A percentile compares a stretch with the other conserved stretches of the same genome.
Conservation (phyloP, 176 grass and related monocot genomes). For the Themeda triandra region DNA sequence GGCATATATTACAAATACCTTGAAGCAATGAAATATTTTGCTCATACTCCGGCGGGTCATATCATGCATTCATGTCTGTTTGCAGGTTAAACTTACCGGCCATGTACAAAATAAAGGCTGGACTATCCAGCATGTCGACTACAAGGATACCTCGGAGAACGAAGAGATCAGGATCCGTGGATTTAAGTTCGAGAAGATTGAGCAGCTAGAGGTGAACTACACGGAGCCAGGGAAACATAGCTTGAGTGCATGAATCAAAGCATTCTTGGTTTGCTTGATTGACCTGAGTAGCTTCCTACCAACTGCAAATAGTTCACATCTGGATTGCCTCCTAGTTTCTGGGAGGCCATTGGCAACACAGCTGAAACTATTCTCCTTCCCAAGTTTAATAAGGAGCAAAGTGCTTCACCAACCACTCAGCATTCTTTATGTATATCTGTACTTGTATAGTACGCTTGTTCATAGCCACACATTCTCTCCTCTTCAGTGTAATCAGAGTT, state of each 20-base stretch:
- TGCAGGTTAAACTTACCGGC: slow-evolving; percentile 64
- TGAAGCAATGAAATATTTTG: too few relatives aligned
- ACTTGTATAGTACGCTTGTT: neutral
- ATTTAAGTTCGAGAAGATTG: slow-evolving; percentile 74
- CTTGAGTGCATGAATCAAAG: slow-evolving; percentile 29
- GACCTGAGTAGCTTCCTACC: slow-evolving; percentile 6
- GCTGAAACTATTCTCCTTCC: neutral
- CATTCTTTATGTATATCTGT: slow-evolving; percentile 6
- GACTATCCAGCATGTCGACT: slow-evolving; percentile 54
- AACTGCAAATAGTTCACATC: neutral
- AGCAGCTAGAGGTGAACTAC: slow-evolving; percentile 69
- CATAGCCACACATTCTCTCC: neutral
- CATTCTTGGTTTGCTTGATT: neutral
- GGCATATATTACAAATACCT: neutral
- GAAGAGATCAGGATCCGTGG: slow-evolving; percentile 81
- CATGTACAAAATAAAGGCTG: slow-evolving; percentile 60
- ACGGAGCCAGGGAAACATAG: slow-evolving; percentile 38
- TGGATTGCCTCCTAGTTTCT: slow-evolving; percentile 19
- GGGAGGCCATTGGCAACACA: neutral
- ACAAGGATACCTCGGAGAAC: slow-evolving; percentile 66
- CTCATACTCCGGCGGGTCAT: neutral
- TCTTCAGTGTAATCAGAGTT: neutral
- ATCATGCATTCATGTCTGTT: neutral
- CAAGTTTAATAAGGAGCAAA: slow-evolving; percentile 18
- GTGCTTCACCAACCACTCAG: slow-evolving; percentile 9